A percentile compares a stretch with the other conserved stretches of the same genome.
Conservation (phyloP, 2,329 filamentous ascomycete species). For the Colletotrichum sp. region DNA sequence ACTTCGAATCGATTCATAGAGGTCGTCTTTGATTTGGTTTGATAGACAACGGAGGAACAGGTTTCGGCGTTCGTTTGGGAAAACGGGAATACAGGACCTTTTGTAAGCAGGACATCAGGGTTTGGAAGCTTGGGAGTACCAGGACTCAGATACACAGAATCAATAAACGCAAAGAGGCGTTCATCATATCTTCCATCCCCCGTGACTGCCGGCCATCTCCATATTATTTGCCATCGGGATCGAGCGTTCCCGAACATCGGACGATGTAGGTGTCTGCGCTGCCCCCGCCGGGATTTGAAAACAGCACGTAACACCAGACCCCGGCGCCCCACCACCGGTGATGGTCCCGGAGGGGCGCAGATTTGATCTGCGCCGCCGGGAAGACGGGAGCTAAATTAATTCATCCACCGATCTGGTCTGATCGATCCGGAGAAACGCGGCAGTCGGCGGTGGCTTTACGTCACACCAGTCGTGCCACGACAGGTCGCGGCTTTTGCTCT, state of each 20-base stretch:
- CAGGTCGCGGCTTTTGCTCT: slow-evolving; percentile 12
- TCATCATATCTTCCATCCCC: background rate
- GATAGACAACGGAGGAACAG: background rate
- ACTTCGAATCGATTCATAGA: background rate
- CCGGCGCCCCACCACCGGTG: slow-evolving; percentile 5
- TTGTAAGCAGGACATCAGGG: background rate
- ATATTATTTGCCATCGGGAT: background rate
- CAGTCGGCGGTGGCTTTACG: background rate
- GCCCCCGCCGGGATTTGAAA: slow-evolving; percentile 9
- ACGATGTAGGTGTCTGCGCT: slow-evolving; percentile 2
- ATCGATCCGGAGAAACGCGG: background rate
- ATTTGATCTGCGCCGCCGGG: background rate
- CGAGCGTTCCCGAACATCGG: slow-evolving; percentile 2
- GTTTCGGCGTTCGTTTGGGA: background rate
- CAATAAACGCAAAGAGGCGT: background rate
- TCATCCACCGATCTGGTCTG: background rate
- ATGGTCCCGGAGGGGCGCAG: background rate
- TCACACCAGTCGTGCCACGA: background rate
- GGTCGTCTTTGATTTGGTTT: background rate
- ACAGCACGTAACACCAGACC: background rate
- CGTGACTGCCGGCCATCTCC: background rate
- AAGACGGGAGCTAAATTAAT: slow-evolving; percentile 6
- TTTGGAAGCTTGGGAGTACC: background rate
- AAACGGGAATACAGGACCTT: background rate
- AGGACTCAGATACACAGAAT: background rate